These are phyloP conservation scores for Beauveria rudraprayagi DNA, from an alignment of 2,329 filamentous ascomycete genomes.

Conservation along the genomic window DNA sequence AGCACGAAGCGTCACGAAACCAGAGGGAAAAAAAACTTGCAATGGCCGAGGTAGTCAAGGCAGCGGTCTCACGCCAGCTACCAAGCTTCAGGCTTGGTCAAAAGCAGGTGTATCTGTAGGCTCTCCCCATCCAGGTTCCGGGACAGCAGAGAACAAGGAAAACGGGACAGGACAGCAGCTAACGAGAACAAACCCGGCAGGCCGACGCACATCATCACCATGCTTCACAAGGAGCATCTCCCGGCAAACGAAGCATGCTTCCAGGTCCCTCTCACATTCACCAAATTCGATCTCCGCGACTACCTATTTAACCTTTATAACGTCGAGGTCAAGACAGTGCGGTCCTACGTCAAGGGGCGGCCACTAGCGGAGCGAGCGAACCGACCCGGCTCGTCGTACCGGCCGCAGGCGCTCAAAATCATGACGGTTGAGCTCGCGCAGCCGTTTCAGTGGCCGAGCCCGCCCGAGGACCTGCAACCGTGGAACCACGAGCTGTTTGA, in stretches of 20 bases:
- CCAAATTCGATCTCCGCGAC: slow-evolving; percentile 93
- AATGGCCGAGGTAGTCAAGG: slow-evolving; percentile 34
- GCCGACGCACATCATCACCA: slow-evolving; percentile 71
- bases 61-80: slow-evolving; percentile 26
- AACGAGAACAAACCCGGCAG: slow-evolving; percentile 36
- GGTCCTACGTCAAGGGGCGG: slow-evolving; percentile 66
- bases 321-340: slow-evolving; percentile 63
- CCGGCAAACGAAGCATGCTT: slow-evolving; percentile 81
- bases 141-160: too few relatives aligned
- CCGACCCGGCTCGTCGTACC: slow-evolving; percentile 51
- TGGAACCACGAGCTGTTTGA: slow-evolving; percentile 59
- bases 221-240: slow-evolving; percentile 63
- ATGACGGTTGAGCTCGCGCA: slow-evolving; percentile 88
- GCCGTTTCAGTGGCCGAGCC: slow-evolving; percentile 81
- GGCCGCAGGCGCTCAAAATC: slow-evolving; percentile 70
- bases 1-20: background rate
- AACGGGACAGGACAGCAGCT: background rate
- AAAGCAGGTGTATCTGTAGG: slow-evolving; percentile 51
- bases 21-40: slow-evolving; percentile 13
- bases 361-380: slow-evolving; percentile 44
- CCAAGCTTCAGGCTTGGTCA: slow-evolving; percentile 41
- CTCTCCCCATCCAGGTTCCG: background rate
- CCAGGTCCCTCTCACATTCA: slow-evolving; percentile 82
- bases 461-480: slow-evolving; percentile 51
- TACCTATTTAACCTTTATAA: slow-evolving; percentile 85